Percentiles rank a stretch among this genome's conserved stretches.
Conservation (phyloP, 306 rosid genomes). For the Datisca glomerata region DNA sequence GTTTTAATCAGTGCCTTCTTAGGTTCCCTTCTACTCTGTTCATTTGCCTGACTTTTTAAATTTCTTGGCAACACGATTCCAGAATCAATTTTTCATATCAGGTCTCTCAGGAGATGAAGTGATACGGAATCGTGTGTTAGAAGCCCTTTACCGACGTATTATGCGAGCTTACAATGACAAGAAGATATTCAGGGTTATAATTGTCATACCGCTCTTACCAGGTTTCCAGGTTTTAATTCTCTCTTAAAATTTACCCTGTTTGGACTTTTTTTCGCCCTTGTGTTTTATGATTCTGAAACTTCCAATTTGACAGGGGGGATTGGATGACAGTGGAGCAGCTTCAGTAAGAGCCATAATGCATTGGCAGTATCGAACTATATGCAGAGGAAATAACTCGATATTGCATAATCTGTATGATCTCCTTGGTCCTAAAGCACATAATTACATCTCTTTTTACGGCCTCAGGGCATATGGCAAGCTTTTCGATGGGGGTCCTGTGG, state of each 20-base stretch:
- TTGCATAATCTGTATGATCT: conserved; percentile 56
- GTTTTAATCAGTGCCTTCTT: conserved; percentile 7
- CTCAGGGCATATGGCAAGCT: conserved; percentile 82
- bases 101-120: conserved; percentile 87
- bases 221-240: conserved; percentile 79
- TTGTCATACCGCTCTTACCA: conserved; percentile 92
- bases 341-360: conserved; percentile 99
- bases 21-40: conserved; percentile 1
- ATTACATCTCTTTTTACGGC: conserved; percentile 91
- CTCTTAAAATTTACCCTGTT: not conserved
- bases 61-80: too few relatives aligned
- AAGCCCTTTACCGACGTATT: conserved; percentile 66
- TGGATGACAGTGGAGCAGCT: conserved; percentile 97
- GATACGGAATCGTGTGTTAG: conserved; percentile 81
- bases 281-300: conserved; percentile 18
- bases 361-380: conserved; percentile 96
- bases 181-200: conserved; percentile 73
- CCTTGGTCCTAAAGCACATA: conserved; percentile 69
- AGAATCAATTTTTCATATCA: conserved; percentile 98
- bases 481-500: conserved; percentile 71
- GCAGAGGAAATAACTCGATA: conserved; percentile 76
- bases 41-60: conserved; percentile 23
- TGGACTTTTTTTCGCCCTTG: conserved; percentile 1
- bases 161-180: conserved; percentile 76
- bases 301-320: conserved; percentile 64